phyloP scores from a whole-genome alignment of 768 basidiomycete species.

The Lenzites betulinus region DNA sequence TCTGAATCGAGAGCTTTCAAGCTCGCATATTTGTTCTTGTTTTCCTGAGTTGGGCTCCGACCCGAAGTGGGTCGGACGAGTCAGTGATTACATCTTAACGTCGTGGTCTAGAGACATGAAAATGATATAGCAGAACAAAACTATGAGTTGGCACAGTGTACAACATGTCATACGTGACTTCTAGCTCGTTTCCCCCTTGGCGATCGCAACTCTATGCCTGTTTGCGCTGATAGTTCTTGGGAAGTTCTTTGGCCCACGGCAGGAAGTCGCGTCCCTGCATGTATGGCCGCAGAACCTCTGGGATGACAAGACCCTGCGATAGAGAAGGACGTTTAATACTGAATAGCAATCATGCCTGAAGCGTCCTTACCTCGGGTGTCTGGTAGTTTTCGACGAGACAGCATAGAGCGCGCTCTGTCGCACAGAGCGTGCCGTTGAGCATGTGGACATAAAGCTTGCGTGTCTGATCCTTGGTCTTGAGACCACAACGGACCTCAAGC shows the following conservation, averaged over 20 bases:
- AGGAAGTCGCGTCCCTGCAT: constrained; percentile 95
- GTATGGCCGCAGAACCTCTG: constrained; percentile 88
- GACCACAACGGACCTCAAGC: constrained; percentile 90
- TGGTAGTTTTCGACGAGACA: constrained; percentile 99
- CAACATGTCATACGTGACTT: constrained; percentile 5
- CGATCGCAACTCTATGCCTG: constrained; percentile 37
- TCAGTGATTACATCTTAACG: too few species aligned
- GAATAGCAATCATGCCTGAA: not conserved
- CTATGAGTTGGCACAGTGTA: not conserved
- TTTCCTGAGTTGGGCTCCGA: not conserved
- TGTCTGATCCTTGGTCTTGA: constrained; percentile 88
- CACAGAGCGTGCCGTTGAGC: constrained; percentile 97
- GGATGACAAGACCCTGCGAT: constrained; percentile 81
- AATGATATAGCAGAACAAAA: not conserved
- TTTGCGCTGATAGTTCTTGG: constrained; percentile 79
- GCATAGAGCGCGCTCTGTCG: constrained; percentile 94
- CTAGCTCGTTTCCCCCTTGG: not conserved
- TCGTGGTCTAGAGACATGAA: not conserved
- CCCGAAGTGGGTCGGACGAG: not conserved
- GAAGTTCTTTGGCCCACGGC: constrained; percentile 80
- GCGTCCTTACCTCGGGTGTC: constrained; percentile 76
- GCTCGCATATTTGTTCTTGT: not conserved
- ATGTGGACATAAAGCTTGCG: constrained; percentile 97
- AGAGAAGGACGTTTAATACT: not conserved
- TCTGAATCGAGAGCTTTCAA: too few species aligned